Evolutionary conservation across 371 early-diverging fungal species (phyloP), one percentile per base, ranked within the genome.

Genomic region (Apophysomyces trapeziformis): DNA sequence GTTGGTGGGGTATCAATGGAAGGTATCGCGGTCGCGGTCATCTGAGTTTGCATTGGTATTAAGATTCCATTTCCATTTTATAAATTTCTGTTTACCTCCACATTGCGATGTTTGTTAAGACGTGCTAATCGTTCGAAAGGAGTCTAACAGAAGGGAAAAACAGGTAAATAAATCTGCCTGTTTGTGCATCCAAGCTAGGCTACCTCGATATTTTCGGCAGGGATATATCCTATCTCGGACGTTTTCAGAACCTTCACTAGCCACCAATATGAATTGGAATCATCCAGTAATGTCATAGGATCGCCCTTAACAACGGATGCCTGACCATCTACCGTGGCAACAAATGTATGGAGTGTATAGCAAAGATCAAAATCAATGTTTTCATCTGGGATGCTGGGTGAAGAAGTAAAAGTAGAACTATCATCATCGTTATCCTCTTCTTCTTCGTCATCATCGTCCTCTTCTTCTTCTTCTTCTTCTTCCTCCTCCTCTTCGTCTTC

Each of bases 241-340:
- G 91, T 92, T 68, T 92, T 91, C 21, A 94, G 80, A 41, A 93
- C 92, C 74, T 90, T 90, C 26, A 98, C 94, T 21, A 97, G 84
- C 98, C 98, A 98, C 98, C 98, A 98, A 77, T 97, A 96, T 39
- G 91, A 91, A 75, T 98, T 96, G 11, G 90, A 80, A 75, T 98
- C 98, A 77, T 98, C 97, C 59, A 98, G 77, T 63, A 98, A 84
- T 57, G 90, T 92, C 73, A 98, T 80, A 12, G 91, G 81, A 64
- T 97, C 97, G 64, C 94, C 93, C 65, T 93, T 91, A 16, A 92
- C 85, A 5, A 98, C 98, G 16, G 92, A 92, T 50, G 96, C 93
- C 65, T 98, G 97, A 5, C 97, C 97, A 66, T 97, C 97, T 16
- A 96, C 88, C 45, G 92, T 95, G 11, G 95, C 96, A 21, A 93